Conservation (phyloP, 768 basidiomycete species). For the Rhizopogon sp. region DNA sequence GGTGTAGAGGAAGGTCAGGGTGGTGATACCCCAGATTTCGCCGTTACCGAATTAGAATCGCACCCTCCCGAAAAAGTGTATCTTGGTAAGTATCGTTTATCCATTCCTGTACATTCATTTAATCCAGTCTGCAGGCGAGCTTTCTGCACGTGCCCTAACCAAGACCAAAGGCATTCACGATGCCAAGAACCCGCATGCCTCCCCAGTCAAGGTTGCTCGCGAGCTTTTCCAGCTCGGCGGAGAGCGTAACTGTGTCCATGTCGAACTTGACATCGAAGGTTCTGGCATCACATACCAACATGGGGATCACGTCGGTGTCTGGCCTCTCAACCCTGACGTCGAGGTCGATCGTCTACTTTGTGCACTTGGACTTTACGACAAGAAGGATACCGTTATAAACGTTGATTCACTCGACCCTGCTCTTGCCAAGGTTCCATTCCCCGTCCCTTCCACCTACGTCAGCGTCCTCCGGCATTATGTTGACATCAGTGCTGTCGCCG, state of each 20-base stretch:
- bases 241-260: slow-evolving; percentile 89
- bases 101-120: neutral
- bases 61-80: slow-evolving; percentile 88
- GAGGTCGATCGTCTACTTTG: slow-evolving; percentile 89
- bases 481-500: slow-evolving; percentile 91
- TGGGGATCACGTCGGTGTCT: slow-evolving; percentile 96
- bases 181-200: slow-evolving; percentile 93
- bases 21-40: slow-evolving; percentile 91
- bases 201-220: slow-evolving; percentile 69
- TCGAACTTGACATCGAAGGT: slow-evolving; percentile 91
- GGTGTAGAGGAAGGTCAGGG: slow-evolving; percentile 95
- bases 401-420: slow-evolving; percentile 98
- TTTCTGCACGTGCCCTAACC: slow-evolving; percentile 90
- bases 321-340: slow-evolving; percentile 91
- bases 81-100: slow-evolving; percentile 51
- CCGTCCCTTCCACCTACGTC: slow-evolving; percentile 90
- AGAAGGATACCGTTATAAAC: slow-evolving; percentile 78
- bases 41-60: slow-evolving; percentile 75
- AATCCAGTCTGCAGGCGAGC: slow-evolving; percentile 57
- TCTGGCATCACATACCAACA: slow-evolving; percentile 99
- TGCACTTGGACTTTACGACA: slow-evolving; percentile 77
- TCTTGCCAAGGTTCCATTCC: slow-evolving; percentile 97
- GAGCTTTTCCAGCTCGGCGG: slow-evolving; percentile 77
- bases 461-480: slow-evolving; percentile 95
- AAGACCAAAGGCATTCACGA: slow-evolving; percentile 96